phyloP scores from a whole-genome alignment of 2,329 filamentous ascomycete genomes.

The Beauveria sp. region DNA sequence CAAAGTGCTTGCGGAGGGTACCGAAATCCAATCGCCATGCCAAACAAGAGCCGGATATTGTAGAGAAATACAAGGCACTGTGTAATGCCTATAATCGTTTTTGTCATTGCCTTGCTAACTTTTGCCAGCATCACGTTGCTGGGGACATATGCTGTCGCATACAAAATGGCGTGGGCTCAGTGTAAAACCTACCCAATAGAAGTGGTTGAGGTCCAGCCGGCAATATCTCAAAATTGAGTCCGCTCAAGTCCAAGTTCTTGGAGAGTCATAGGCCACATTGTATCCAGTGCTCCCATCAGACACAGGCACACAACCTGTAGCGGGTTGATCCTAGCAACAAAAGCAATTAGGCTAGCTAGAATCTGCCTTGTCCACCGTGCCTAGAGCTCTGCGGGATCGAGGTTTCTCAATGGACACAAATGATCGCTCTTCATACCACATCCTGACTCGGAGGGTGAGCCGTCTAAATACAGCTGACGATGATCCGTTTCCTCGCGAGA shows the following conservation, averaged over 20 bases:
- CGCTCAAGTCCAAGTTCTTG: constrained; percentile 19
- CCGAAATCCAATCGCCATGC: constrained; percentile 18
- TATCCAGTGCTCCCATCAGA: constrained; percentile 19
- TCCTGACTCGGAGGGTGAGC: neutral
- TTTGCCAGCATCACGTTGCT: constrained; percentile 17
- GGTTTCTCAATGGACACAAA: neutral
- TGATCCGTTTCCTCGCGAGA: neutral
- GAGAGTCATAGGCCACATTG: constrained; percentile 19
- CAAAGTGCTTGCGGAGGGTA: constrained; percentile 23
- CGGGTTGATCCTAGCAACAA: constrained; percentile 25
- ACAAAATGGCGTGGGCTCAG: constrained; percentile 17
- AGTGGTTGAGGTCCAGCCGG: constrained; percentile 24
- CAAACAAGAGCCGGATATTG: constrained; percentile 12
- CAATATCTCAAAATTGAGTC: constrained; percentile 13
- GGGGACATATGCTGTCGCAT: constrained; percentile 20
- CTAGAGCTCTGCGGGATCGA: neutral
- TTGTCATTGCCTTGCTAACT: neutral
- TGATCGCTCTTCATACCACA: neutral
- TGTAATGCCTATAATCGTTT: neutral
- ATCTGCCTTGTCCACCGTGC: constrained; percentile 23
- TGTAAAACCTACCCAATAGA: constrained; percentile 23
- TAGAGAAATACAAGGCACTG: constrained; percentile 17
- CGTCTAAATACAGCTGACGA: neutral
- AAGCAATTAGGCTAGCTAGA: constrained; percentile 19
- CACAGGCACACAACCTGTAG: constrained; percentile 17